phyloP scores from a whole-genome alignment of 805 yeast genomes.

The Ogataea thermomethanolica region DNA sequence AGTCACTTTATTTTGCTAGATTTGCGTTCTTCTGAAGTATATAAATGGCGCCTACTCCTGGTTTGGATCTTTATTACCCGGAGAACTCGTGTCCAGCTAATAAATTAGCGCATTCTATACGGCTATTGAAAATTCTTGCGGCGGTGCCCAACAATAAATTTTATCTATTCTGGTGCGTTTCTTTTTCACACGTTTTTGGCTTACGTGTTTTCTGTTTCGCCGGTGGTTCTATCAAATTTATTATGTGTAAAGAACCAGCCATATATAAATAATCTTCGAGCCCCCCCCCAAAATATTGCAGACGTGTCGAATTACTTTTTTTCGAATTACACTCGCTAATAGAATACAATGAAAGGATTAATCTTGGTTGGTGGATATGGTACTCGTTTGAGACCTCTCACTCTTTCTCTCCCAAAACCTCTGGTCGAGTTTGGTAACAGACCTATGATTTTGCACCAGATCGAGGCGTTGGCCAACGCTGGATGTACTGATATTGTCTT shows the following conservation, averaged over 20 bases:
- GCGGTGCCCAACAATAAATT: neutral
- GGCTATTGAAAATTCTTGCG: slow-evolving; percentile 3
- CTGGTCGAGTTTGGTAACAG: slow-evolving; percentile 97
- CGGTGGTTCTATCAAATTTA: neutral
- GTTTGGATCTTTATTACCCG: slow-evolving; percentile 1
- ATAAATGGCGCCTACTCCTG: neutral
- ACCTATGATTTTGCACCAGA: slow-evolving; percentile 98
- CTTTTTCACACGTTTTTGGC: slow-evolving; percentile 7
- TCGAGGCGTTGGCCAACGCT: slow-evolving; percentile 95
- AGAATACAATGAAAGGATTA: slow-evolving; percentile 76
- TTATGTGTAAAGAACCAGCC: slow-evolving; percentile 3
- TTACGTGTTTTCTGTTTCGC: slow-evolving; percentile 14
- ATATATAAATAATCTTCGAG: slow-evolving; percentile 7
- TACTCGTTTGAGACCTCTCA: slow-evolving; percentile 98
- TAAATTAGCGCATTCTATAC: slow-evolving; percentile 4
- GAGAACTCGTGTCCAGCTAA: neutral
- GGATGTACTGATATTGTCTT: slow-evolving; percentile 98
- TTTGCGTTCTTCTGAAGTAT: neutral
- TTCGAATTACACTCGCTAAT: slow-evolving; percentile 12
- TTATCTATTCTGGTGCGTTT: slow-evolving; percentile 8
- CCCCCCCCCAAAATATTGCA: slow-evolving; percentile 1
- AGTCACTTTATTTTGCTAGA: neutral
- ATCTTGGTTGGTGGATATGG: slow-evolving; percentile 99
- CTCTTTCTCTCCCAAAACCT: slow-evolving; percentile 93
- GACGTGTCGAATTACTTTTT: slow-evolving; percentile 10